Evolutionary conservation across 768 basidiomycete species (phyloP).

Genomic region (Xerocomus brunneocitrinus): DNA sequence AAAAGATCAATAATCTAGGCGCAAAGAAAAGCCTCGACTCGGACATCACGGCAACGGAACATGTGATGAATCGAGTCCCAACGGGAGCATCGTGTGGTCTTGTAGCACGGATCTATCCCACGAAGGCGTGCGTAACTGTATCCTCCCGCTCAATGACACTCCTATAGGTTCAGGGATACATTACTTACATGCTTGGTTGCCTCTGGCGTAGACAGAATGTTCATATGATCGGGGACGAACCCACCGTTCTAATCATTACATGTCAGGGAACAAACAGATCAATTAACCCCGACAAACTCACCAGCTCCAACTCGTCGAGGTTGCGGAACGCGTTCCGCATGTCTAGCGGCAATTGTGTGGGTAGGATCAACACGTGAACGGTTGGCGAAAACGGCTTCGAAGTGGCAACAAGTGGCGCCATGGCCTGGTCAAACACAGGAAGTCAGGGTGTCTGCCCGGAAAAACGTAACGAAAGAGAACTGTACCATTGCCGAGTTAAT

Average conservation of each 20-base stretch:
- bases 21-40: neutral
- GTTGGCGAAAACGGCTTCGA: conserved; percentile 66
- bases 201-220: conserved; percentile 54
- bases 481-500: conserved; percentile 54
- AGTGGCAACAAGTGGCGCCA: conserved; percentile 48
- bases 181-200: conserved; percentile 55
- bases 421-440: conserved; percentile 36
- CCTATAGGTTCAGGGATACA: neutral
- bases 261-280: neutral
- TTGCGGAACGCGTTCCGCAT: conserved; percentile 63
- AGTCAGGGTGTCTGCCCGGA: neutral
- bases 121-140: conserved; percentile 47
- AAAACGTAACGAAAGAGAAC: neutral
- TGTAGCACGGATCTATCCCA: conserved; percentile 48
- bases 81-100: conserved; percentile 53
- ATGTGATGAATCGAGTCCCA: conserved; percentile 42
- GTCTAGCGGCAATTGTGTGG: conserved; percentile 71
- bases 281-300: conserved; percentile 29
- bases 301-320: conserved; percentile 59
- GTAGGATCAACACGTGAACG: conserved; percentile 68
- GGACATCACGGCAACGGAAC: conserved; percentile 13
- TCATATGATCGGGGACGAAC: conserved; percentile 69
- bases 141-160: conserved; percentile 3
- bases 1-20: neutral
- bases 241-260: conserved; percentile 44